Evolutionary conservation across 1,284 basidiomycete genomes (phyloP).

Genomic region (Cryptococcus hybrid): DNA sequence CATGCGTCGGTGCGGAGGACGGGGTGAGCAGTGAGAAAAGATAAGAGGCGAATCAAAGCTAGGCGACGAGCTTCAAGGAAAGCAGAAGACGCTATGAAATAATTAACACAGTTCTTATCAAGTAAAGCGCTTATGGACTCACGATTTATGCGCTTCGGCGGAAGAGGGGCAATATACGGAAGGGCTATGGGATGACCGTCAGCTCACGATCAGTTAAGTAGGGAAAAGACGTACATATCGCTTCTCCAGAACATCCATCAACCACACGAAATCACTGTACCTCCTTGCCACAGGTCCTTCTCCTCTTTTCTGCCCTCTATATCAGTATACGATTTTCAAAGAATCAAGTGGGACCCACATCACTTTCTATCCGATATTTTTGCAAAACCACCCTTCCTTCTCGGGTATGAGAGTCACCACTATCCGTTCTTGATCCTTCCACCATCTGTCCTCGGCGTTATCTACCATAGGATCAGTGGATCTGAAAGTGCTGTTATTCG

Average conservation of each 20-base stretch:
- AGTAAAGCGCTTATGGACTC: slow-evolving; percentile 43
- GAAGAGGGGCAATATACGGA: slow-evolving; percentile 54
- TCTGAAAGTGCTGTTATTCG: slow-evolving; percentile 8
- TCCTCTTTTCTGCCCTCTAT: slow-evolving; percentile 22
- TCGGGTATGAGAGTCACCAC: slow-evolving; percentile 54
- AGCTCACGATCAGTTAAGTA: background rate
- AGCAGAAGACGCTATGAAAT: slow-evolving; percentile 66
- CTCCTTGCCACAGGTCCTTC: slow-evolving; percentile 49
- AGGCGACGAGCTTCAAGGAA: slow-evolving; percentile 88
- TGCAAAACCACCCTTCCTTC: slow-evolving; percentile 53
- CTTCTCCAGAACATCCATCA: slow-evolving; percentile 73
- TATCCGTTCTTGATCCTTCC: slow-evolving; percentile 73
- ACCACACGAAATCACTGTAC: slow-evolving; percentile 86
- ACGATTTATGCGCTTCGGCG: slow-evolving; percentile 88
- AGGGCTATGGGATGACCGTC: too few species aligned
- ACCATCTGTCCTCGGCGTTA: slow-evolving; percentile 60
- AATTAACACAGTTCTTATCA: too few species aligned
- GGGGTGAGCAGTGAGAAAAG: slow-evolving; percentile 82
- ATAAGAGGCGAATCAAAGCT: slow-evolving; percentile 77
- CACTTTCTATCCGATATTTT: slow-evolving; percentile 77
- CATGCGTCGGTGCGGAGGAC: slow-evolving; percentile 81
- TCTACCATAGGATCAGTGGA: slow-evolving; percentile 21
- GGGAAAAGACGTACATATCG: slow-evolving; percentile 44
- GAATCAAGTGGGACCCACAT: slow-evolving; percentile 57
- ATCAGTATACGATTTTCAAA: background rate